phyloP scores from a whole-genome alignment of 2,329 filamentous ascomycete species.

The Hypoxylon sp. region DNA sequence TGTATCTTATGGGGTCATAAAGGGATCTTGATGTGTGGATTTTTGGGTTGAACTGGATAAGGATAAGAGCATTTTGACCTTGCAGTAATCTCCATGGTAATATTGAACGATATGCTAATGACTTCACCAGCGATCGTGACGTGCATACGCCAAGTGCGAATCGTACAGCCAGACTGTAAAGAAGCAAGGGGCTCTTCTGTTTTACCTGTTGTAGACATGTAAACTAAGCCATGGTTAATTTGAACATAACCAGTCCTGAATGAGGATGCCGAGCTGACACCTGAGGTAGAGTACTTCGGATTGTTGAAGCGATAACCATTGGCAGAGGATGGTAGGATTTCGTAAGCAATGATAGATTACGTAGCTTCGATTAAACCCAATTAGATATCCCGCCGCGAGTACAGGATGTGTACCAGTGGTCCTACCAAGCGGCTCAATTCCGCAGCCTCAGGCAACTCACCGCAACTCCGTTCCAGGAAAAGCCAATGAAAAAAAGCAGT shows the following conservation, averaged over 20 bases:
- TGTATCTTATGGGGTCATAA: slow-evolving; percentile 15
- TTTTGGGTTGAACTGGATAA: slow-evolving; percentile 6
- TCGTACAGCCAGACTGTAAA: slow-evolving; percentile 15
- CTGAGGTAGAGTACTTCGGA: slow-evolving; percentile 8
- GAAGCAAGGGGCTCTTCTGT: slow-evolving; percentile 20
- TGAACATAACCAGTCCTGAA: slow-evolving; percentile 4
- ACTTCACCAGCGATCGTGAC: slow-evolving; percentile 38
- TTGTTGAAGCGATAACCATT: slow-evolving; percentile 3
- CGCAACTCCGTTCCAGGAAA: slow-evolving; percentile 30
- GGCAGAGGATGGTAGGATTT: slow-evolving; percentile 13
- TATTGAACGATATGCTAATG: slow-evolving; percentile 19
- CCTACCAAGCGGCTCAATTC: slow-evolving; percentile 33
- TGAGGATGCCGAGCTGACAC: background rate
- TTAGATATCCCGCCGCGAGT: slow-evolving; percentile 26
- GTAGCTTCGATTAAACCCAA: slow-evolving; percentile 4
- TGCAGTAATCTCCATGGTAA: slow-evolving; percentile 5
- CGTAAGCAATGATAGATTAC: slow-evolving; percentile 13
- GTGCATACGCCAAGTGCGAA: slow-evolving; percentile 34
- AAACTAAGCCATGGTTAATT: slow-evolving; percentile 18
- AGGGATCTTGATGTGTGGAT: background rate
- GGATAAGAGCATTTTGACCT: slow-evolving; percentile 19
- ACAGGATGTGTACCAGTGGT: slow-evolving; percentile 15
- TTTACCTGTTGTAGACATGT: background rate
- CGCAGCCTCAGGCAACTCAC: slow-evolving; percentile 38
- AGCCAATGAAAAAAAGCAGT: slow-evolving; percentile 32